Conservation (phyloP, 306 rosid genomes). For the Gastrolobium bilobum region DNA sequence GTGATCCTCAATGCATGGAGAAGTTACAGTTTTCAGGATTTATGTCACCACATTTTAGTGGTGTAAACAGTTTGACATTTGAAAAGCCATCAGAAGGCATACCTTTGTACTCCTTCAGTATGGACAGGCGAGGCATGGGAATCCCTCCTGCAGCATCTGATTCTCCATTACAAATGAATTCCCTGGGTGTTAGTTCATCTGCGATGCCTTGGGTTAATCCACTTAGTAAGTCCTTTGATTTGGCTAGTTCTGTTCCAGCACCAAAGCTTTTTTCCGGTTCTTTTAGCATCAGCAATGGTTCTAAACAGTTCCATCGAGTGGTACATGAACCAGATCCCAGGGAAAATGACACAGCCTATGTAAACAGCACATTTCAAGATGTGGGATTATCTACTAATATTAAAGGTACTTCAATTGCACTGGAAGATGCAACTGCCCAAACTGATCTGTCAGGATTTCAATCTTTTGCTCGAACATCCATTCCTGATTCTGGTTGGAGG, state of each 20-base stretch:
- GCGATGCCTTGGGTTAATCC: conserved; percentile 95
- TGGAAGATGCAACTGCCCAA: conserved; percentile 70
- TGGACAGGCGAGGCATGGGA: conserved; percentile 82
- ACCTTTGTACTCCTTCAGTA: conserved; percentile 92
- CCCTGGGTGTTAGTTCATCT: conserved; percentile 85
- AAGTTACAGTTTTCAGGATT: conserved; percentile 92
- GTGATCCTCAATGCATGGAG: conserved; percentile 72
- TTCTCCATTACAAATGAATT: conserved; percentile 75
- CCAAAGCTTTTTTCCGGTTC: conserved; percentile 96
- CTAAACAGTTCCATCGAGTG: conserved; percentile 94
- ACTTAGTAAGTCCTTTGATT: conserved; percentile 81
- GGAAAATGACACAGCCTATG: conserved; percentile 76
- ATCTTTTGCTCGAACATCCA: conserved; percentile 69
- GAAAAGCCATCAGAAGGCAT: conserved; percentile 94
- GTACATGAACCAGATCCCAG: conserved; percentile 97
- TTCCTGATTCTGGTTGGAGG: conserved; percentile 95
- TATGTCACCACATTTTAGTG: conserved; percentile 87
- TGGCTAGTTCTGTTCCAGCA: conserved; percentile 92
- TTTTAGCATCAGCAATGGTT: conserved; percentile 76
- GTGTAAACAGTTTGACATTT: conserved; percentile 71
- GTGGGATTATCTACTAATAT: conserved; percentile 63
- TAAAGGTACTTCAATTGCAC: conserved; percentile 65
- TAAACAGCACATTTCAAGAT: conserved; percentile 75
- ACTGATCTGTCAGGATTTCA: conserved; percentile 76
- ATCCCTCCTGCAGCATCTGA: conserved; percentile 82